Conservation (phyloP, 345 rosid species). For the Passiflora organensis region DNA sequence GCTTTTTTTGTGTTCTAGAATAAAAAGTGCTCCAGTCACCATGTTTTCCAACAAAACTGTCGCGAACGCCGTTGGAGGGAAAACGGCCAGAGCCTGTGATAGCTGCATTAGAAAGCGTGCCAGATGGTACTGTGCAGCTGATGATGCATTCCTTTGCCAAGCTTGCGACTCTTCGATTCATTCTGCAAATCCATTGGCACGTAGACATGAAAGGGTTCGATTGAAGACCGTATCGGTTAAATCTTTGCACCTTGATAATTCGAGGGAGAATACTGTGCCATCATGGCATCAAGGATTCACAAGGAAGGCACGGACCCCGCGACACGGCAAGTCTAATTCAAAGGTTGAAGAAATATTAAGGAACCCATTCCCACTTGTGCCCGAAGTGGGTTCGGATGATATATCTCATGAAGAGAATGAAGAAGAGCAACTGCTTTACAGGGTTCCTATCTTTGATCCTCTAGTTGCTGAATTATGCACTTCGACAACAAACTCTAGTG, state of each 20-base stretch:
- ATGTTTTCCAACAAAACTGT: constrained; percentile 44
- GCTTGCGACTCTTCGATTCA: constrained; percentile 76
- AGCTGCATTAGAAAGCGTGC: constrained; percentile 72
- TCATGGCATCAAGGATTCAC: constrained; percentile 81
- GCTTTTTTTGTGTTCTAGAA: neutral
- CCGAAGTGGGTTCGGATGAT: constrained; percentile 70
- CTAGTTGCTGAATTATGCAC: constrained; percentile 44
- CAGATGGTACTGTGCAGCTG: constrained; percentile 91
- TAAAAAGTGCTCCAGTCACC: neutral
- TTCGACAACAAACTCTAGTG: constrained; percentile 11
- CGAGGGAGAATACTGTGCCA: constrained; percentile 17
- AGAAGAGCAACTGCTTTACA: constrained; percentile 66
- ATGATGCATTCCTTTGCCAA: constrained; percentile 96
- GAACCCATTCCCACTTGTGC: constrained; percentile 48
- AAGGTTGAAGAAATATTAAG: constrained; percentile 12
- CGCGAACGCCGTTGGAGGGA: constrained; percentile 68
- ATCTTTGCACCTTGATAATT: constrained; percentile 4
- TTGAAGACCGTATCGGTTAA: constrained; percentile 54
- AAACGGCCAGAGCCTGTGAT: constrained; percentile 85
- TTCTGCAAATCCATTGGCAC: constrained; percentile 81
- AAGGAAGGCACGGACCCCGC: constrained; percentile 77
- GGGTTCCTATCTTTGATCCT: constrained; percentile 82
- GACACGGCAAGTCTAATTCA: constrained; percentile 34
- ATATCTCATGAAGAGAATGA: constrained; percentile 49
- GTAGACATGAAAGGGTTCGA: constrained; percentile 77